These are phyloP conservation scores for Hamamelis virginiana DNA, from an alignment of 164 flowering plant genomes.

Conservation along the genomic window DNA sequence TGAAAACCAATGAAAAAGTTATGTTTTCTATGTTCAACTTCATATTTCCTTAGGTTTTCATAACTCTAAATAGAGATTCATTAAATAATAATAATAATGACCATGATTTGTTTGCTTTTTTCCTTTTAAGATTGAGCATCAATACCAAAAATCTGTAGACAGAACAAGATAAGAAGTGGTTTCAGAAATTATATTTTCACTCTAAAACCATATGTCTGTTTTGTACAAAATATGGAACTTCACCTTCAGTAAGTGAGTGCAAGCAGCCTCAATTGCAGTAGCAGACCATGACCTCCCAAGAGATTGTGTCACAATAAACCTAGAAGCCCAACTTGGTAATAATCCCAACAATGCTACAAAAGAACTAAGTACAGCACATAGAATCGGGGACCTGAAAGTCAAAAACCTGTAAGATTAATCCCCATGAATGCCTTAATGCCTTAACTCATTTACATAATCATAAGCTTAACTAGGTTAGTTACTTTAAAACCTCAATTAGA, in stretches of 20 bases:
- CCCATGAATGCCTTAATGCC: neutral
- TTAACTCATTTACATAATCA: too few species aligned
- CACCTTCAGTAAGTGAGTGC: slow-evolving; percentile 67
- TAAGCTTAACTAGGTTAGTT: too few species aligned
- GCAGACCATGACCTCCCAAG: slow-evolving; percentile 74
- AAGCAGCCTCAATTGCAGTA: slow-evolving; percentile 60
- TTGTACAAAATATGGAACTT: slow-evolving; percentile 4
- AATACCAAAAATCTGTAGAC: neutral
- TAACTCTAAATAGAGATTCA: neutral
- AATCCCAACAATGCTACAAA: slow-evolving; percentile 52
- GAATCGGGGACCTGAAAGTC: slow-evolving; percentile 50
- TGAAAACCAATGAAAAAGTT: neutral
- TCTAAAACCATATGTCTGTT: neutral
- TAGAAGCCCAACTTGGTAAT: slow-evolving; percentile 45
- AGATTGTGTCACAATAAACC: slow-evolving; percentile 42
- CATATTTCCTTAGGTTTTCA: neutral
- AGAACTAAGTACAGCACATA: slow-evolving; percentile 39
- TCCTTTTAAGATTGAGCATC: neutral
- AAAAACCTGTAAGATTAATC: slow-evolving; percentile 1
- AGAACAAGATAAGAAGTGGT: neutral
- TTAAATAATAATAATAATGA: neutral
- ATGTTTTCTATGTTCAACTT: neutral
- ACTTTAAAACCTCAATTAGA: too few species aligned
- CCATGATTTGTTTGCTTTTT: neutral
- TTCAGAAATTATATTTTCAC: neutral